Base-by-base conservation (phyloP, 352 stramenopile genomes). In the Phytophthora pini region DNA sequence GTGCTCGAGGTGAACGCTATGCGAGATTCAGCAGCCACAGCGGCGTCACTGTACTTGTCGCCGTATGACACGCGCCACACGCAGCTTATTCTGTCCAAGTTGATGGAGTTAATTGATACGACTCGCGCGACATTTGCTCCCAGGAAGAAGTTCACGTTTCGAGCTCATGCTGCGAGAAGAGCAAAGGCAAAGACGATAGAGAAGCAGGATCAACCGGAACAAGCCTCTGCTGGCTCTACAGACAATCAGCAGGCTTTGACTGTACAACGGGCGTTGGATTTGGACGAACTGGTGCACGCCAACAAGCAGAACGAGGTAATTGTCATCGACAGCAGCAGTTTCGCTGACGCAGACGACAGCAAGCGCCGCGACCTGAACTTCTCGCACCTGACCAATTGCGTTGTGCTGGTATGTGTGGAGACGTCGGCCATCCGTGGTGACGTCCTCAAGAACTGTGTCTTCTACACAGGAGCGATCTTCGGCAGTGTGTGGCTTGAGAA, bases 111-210 rank as follows among this genome's bases (percentile, higher is more conserved):
- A 20, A 85, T 95, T 54, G 87, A 96, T 15, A 68, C 76, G 0
- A 92, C 84, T 4, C 79, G 87, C 2, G 58, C 73, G 56, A 77
- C 75, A 4, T 85, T 96, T 53, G 80, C 84, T 11, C 90, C 90
- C 1, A 77, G 90, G 36, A 95, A 95, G 68, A 95, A 94, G 61
- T 97, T 97, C 29, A 74, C 82, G 5, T 97, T 97, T 50, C 74
- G 77, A 61, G 70, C 74, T 26, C 78, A 73, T 32, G 67, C 58
- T 5, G 55, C 61, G 13, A 65, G 41, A 40, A 72, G 45, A 60
- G 64, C 67, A 12, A 76, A 74, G 29, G 55, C 55, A 15, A 59
- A 61, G 7, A n/a, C 44, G 1, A 27, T 26, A 9, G 70, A 70
- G 24, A 58, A 56, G 15, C 64, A 63, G 15, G 58, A 67, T 20